These are phyloP conservation scores for Pseudogymnoascus sp. DNA, from an alignment of 2,329 filamentous ascomycete genomes.

Conservation along the genomic window DNA sequence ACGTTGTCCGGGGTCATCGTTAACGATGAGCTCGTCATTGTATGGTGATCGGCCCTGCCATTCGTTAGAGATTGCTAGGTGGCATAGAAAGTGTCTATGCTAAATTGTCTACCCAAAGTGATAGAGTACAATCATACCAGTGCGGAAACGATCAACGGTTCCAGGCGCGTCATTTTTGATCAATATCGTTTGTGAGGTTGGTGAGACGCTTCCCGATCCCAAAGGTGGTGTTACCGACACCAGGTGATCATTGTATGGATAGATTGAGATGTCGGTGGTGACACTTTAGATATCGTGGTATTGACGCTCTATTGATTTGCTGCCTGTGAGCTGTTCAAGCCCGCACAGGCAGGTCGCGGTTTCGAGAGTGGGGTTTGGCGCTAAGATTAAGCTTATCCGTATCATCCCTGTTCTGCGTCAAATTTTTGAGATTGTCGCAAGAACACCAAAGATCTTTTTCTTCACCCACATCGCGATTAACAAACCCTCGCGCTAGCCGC, in stretches of 20 bases:
- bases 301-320: neutral
- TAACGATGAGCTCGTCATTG: slow-evolving; percentile 24
- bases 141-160: slow-evolving; percentile 21
- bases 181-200: neutral
- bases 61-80: neutral
- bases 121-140: slow-evolving; percentile 16
- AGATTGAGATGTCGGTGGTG: neutral
- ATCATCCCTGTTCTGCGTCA: slow-evolving; percentile 8
- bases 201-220: neutral
- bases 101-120: neutral
- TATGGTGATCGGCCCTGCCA: slow-evolving; percentile 27
- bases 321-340: neutral
- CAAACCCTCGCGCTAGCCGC: neutral
- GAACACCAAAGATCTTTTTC: slow-evolving; percentile 6
- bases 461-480: neutral
- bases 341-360: neutral
- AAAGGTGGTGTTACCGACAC: neutral
- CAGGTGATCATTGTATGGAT: neutral
- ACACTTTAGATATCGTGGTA: neutral
- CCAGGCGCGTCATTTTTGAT: slow-evolving; percentile 18
- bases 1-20: slow-evolving; percentile 4
- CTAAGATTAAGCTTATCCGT: slow-evolving; percentile 11
- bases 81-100: neutral
- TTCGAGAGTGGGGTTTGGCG: slow-evolving; percentile 6
- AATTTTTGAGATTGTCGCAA: slow-evolving; percentile 8